Base-by-base conservation (phyloP, 192 early-diverging fungal genomes). In the Coemansia sp. region DNA sequence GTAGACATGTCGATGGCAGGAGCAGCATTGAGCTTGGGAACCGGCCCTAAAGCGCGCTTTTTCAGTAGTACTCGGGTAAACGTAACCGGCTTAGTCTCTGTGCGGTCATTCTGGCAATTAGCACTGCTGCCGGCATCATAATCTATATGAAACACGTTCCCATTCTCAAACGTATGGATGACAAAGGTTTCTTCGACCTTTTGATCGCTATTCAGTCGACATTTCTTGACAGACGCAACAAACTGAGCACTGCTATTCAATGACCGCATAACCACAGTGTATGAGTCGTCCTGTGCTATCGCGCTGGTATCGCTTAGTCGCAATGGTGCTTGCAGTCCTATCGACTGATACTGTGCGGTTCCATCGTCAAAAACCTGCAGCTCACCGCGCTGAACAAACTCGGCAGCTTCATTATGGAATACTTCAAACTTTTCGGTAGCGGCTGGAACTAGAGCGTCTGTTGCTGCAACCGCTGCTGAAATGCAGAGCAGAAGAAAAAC, bases 171-270 rank as follows among this genome's bases (percentile, higher is more conserved):
- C 42, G 50, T 46, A 48, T 76, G 63, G 30, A 69, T 40, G 3
- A 76, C 63, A 65, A 76, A 76, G 1, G 62, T 69, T 41, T 76
- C 72, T 23, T 75, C 67, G 20, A 46, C 21, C 50, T 57, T 56
- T 20, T 19, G 31, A 14, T 58, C 55, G 13, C 55, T 38, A 23
- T 48, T 56, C 6, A 76, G 55, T 3, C 66, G 53, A 28, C 72
- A 69, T 39, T 66, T 42, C 12, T 46, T 28, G 20, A 69, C 36
- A 3, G 66, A 41, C 13, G 59, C 55, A 9, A 61, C 55, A 37
- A 55, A 50, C 50, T 55, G 55, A 1, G 63, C 42, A 12, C 54
- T 48, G 40, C 44, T 45, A 10, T 65, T 55, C 30, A 48, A 42
- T 30, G 70, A 58, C 18, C 52, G 63, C 43, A 73, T 23, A 20